A percentile compares a stretch with the other conserved stretches of the same genome.
phyloP scores from a whole-genome alignment of 2,329 filamentous ascomycete genomes.

The Gaeumannomyces tritici region DNA sequence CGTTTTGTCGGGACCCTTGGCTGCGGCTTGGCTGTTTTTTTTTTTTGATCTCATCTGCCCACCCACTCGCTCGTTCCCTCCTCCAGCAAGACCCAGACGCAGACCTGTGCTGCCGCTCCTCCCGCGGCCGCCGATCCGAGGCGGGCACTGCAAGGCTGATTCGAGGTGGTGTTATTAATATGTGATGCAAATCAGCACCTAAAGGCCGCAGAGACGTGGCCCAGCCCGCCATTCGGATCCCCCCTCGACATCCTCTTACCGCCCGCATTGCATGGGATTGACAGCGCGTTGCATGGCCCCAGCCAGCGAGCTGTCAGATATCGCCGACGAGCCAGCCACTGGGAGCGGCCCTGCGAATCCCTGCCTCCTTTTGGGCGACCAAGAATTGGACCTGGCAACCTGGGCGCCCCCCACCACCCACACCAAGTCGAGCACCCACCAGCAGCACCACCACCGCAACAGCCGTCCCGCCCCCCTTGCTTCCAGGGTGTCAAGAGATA shows the following conservation, averaged over 20 bases:
- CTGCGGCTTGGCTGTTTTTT: neutral
- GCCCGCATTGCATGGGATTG: neutral
- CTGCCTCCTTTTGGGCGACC: neutral
- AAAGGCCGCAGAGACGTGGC: no score
- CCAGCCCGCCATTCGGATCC: no score
- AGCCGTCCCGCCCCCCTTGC: neutral
- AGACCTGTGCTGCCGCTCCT: neutral
- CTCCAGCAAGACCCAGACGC: neutral
- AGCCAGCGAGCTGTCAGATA: neutral
- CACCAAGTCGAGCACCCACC: neutral
- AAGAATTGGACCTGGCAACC: neutral
- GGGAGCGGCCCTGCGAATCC: neutral
- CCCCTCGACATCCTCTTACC: neutral
- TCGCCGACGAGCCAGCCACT: neutral
- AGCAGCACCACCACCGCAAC: neutral
- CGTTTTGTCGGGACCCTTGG: neutral
- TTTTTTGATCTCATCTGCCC: neutral
- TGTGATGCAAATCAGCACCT: neutral
- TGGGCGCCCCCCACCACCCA: neutral
- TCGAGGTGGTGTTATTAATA: neutral
- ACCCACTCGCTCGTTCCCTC: neutral
- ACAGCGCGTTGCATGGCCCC: neutral
- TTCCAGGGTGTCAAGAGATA: neutral
- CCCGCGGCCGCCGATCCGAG: neutral
- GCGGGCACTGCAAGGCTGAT: neutral